Evolutionary conservation across 345 rosid species (phyloP).

Genomic region (Brassica incana): DNA sequence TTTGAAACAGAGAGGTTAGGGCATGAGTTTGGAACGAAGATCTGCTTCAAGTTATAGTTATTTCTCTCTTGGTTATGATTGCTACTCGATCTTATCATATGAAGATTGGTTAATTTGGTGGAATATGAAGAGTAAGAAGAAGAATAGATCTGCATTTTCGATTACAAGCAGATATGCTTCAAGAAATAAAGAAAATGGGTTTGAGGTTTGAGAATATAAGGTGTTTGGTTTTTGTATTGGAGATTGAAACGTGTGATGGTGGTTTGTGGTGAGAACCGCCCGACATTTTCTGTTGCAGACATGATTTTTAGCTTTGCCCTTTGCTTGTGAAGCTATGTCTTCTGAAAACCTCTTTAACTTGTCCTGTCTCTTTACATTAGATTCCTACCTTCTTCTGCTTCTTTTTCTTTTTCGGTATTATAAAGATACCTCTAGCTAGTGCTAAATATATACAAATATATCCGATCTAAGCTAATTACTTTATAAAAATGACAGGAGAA

Average conservation of each 20-base stretch:
- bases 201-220: slow-evolving; percentile 29
- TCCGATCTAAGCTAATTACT: slow-evolving; percentile 10
- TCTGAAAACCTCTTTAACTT: slow-evolving; percentile 31
- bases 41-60: slow-evolving; percentile 28
- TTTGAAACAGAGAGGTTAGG: slow-evolving; percentile 39
- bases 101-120: slow-evolving; percentile 21
- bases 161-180: slow-evolving; percentile 19
- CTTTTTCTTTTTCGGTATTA: neutral
- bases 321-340: slow-evolving; percentile 40
- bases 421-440: neutral
- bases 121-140: slow-evolving; percentile 26
- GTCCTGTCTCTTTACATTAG: slow-evolving; percentile 28
- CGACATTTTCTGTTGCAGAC: slow-evolving; percentile 42
- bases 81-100: slow-evolving; percentile 24
- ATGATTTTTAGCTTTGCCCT: slow-evolving; percentile 37
- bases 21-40: slow-evolving; percentile 27
- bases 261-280: slow-evolving; percentile 30
- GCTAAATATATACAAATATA: neutral
- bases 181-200: neutral
- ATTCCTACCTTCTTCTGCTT: slow-evolving; percentile 35
- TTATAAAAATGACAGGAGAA: neutral
- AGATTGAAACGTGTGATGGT: slow-evolving; percentile 28
- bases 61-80: slow-evolving; percentile 31
- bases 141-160: slow-evolving; percentile 35
- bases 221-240: slow-evolving; percentile 1